Evolutionary conservation across 768 basidiomycete genomes (phyloP).

Genomic region (Boletus subparvulus): DNA sequence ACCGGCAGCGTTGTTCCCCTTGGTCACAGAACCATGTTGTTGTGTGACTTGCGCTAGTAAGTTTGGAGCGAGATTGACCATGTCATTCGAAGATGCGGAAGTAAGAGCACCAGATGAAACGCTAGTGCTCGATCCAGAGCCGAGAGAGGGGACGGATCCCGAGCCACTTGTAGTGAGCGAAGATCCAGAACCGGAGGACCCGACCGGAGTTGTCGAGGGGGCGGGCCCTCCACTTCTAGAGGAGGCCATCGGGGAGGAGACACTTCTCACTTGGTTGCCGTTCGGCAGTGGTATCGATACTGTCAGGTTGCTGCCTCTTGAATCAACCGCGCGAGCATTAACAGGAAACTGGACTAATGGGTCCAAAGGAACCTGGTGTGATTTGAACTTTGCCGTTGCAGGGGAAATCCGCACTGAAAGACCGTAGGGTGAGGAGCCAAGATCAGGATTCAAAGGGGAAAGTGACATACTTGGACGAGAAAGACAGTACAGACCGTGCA

Average conservation of each 20-base stretch:
- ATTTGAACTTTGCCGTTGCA: constrained; percentile 85
- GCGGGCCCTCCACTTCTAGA: constrained; percentile 21
- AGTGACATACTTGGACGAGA: constrained; percentile 76
- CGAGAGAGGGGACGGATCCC: constrained; percentile 50
- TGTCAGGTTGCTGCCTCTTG: constrained; percentile 42
- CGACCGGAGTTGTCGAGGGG: constrained; percentile 33
- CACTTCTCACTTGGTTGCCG: constrained; percentile 54
- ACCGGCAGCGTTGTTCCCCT: constrained; percentile 23
- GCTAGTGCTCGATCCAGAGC: constrained; percentile 46
- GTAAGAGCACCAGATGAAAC: constrained; percentile 51
- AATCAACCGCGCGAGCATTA: constrained; percentile 24
- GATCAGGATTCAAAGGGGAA: not conserved
- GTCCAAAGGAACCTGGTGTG: constrained; percentile 46
- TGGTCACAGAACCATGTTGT: constrained; percentile 42
- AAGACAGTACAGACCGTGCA: constrained; percentile 88
- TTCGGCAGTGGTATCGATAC: constrained; percentile 51
- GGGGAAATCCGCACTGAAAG: constrained; percentile 83
- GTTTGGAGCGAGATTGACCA: constrained; percentile 47
- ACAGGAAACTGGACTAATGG: constrained; percentile 47
- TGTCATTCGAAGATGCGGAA: constrained; percentile 53
- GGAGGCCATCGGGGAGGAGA: constrained; percentile 65
- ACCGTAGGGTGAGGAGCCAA: constrained; percentile 31
- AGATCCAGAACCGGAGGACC: constrained; percentile 45
- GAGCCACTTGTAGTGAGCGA: constrained; percentile 48
- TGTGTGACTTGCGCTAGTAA: constrained; percentile 49